Base-by-base conservation (phyloP, 1,139 yeast genomes). In the Yamadazyma blattariae region DNA sequence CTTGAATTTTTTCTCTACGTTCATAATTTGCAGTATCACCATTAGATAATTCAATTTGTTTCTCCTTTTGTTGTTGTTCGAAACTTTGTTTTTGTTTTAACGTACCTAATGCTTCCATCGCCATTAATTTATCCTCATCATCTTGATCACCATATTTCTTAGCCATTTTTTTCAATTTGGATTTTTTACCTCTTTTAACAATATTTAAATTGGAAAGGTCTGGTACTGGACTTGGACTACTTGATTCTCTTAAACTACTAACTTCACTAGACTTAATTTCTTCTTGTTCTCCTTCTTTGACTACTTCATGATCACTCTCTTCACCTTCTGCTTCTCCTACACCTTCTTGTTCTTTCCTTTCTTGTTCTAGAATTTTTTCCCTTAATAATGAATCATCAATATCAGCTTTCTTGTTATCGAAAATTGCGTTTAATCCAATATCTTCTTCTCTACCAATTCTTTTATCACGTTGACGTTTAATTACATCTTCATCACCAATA, bases 81-180 rank as follows among this genome's bases (percentile, higher is more conserved):
- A 64, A 59, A 29, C 64, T 52, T 46, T 37, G 61, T 52, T 50
- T 54, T 40, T 85, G 88, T 46, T 84, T 85, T 50, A 83, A 67
- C 0, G 95, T 85, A 3, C 97, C 98, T 33, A 92, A 64, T 1
- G 83, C 84, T 40, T 84, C 79, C 85, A 90, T 78, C 42, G 92
- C 73, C 41, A 82, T 51, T 33, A 61, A 54, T 38, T 89, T 74
- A 50, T 92, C 97, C 38, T 87, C 95, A 37, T 88, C 97, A 53
- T 90, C 97, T 57, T 90, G 97, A 42, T 83, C 89, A 1, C 82
- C 89, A 53, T 92, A 92, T 52, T 89, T 90, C 35, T 77, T 70
- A 20, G 84, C 83, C 37, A 86, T 84, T 56, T 87, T 90, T 66
- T 87, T 88, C 57, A 85, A 54, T 53, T 89, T 89, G 16, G 85